Conservation (phyloP, 2,329 filamentous ascomycete genomes). For the Aspergillus amoenus region DNA sequence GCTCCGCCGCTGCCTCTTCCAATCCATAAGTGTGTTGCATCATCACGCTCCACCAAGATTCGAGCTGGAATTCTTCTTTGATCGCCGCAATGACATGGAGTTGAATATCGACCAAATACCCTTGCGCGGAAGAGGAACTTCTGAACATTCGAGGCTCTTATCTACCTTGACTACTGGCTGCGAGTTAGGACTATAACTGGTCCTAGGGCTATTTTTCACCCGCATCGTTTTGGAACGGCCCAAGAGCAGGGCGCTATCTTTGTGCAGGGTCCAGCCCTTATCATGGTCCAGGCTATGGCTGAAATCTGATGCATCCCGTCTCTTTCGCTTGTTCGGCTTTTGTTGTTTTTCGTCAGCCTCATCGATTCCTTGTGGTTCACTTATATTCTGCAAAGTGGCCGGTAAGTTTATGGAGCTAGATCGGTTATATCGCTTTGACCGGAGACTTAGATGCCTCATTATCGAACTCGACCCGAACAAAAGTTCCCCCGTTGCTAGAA, state of each 20-base stretch:
- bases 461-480: constrained; percentile 73
- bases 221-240: constrained; percentile 13
- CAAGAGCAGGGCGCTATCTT: constrained; percentile 6
- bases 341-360: neutral
- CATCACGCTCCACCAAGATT: constrained; percentile 19
- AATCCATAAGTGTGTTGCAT: constrained; percentile 11
- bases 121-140: constrained; percentile 11
- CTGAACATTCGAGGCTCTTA: constrained; percentile 1
- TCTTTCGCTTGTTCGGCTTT: neutral
- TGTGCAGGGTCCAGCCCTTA: neutral
- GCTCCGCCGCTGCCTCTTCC: constrained; percentile 9
- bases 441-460: constrained; percentile 82
- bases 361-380: neutral
- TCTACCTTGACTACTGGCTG: constrained; percentile 1
- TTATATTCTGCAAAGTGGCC: neutral
- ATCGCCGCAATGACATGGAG: constrained; percentile 19
- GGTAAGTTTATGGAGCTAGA: constrained; percentile 55
- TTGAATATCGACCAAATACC: constrained; percentile 20
- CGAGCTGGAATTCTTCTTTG: constrained; percentile 14
- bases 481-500: constrained; percentile 64
- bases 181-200: neutral
- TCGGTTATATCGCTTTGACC: constrained; percentile 72
- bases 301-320: neutral
- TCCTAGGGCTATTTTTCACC: constrained; percentile 4
- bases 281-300: constrained; percentile 6